Conservation (phyloP, 805 yeast species). For the Candida coquimbonensis region DNA sequence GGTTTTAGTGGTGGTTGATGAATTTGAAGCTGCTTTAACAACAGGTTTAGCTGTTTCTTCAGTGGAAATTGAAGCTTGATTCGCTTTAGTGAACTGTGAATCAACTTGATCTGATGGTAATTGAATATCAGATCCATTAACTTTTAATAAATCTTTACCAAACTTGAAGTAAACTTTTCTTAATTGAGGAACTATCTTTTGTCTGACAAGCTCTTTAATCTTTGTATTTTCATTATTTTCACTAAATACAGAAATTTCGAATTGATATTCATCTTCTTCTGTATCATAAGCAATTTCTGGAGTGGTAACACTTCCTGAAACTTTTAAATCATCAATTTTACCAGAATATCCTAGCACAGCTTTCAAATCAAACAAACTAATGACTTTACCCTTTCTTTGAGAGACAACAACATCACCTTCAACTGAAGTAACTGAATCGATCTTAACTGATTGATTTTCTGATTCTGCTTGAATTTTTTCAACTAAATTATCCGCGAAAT, state of each 20-base stretch:
- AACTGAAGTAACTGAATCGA: slow-evolving; percentile 34
- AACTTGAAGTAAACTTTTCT: slow-evolving; percentile 55
- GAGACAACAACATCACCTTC: slow-evolving; percentile 97
- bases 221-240: slow-evolving; percentile 47
- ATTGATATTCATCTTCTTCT: slow-evolving; percentile 78
- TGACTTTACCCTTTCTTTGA: slow-evolving; percentile 95
- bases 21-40: slow-evolving; percentile 2
- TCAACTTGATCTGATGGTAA: slow-evolving; percentile 60
- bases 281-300: slow-evolving; percentile 96
- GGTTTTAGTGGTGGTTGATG: slow-evolving; percentile 10
- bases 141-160: slow-evolving; percentile 68
- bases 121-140: slow-evolving; percentile 85
- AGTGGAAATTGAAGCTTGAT: slow-evolving; percentile 26
- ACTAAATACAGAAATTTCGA: slow-evolving; percentile 59
- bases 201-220: slow-evolving; percentile 42
- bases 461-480: slow-evolving; percentile 35
- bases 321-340: slow-evolving; percentile 29
- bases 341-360: slow-evolving; percentile 57
- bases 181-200: slow-evolving; percentile 59
- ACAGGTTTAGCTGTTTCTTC: slow-evolving; percentile 8
- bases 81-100: slow-evolving; percentile 47
- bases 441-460: slow-evolving; percentile 25
- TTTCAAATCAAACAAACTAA: slow-evolving; percentile 79
- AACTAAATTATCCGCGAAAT: slow-evolving; percentile 56
- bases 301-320: slow-evolving; percentile 66